Evolutionary conservation across 1,139 yeast species (phyloP).

Genomic region (Kodamaea ohmeri): DNA sequence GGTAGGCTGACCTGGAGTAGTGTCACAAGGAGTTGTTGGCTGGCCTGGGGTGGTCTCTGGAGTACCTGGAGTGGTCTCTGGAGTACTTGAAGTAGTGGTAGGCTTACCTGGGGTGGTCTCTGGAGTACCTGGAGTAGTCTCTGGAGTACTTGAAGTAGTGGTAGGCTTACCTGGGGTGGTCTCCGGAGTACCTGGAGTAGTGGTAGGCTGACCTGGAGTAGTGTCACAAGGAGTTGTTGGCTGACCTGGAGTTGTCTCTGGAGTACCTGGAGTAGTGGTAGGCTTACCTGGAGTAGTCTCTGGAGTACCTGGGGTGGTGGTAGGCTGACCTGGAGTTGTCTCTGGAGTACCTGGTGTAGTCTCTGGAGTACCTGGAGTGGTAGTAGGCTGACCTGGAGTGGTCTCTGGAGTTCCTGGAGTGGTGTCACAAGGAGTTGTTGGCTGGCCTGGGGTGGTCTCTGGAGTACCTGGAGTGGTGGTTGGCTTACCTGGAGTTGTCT

Average conservation of each 20-base stretch:
- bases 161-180: conserved; percentile 1
- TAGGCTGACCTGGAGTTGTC: conserved; percentile 2
- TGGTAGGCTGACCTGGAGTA: conserved; percentile 1
- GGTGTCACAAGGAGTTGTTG: too few relatives aligned
- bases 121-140: conserved; percentile 1
- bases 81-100: too few relatives aligned
- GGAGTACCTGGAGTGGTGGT: conserved; percentile 3
- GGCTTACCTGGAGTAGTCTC: conserved; percentile 1
- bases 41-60: not conserved
- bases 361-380: conserved; percentile 2
- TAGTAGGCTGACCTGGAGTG: conserved; percentile 2
- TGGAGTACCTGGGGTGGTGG: conserved; percentile 2
- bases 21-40: not conserved
- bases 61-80: conserved; percentile 4
- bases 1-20: conserved; percentile 4
- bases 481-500: too few relatives aligned
- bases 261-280: not conserved
- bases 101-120: not conserved
- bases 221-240: not conserved
- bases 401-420: conserved; percentile 1
- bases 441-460: not conserved
- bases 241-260: too few relatives aligned
- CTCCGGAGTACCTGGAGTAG: conserved; percentile 1
- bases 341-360: conserved; percentile 3
- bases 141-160: conserved; percentile 3